Base-by-base conservation (phyloP, 2,329 filamentous ascomycete species). In the Aspergillus jensenii region DNA sequence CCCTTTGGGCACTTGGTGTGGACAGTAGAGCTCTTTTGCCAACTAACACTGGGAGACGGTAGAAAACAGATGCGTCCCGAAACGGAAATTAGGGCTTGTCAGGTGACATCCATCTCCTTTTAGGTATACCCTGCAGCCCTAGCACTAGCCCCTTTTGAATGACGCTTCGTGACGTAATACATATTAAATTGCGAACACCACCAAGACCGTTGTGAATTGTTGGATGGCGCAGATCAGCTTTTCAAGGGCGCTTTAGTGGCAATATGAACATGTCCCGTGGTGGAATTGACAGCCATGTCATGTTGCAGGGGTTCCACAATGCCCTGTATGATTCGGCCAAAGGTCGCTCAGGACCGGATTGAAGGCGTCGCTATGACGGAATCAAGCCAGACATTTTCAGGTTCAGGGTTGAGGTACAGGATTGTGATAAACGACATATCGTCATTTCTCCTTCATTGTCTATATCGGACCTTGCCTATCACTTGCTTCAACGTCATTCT, bases 291-390 rank as follows among this genome's bases (percentile, higher is more conserved):
- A 56, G 40, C 52, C 47, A 54, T 54, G 44, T 21, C 44, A 47
- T 52, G 12, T 12, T 21, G 90, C 90, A 0, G 91, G n/a, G 51
- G 51, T 49, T 51, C 56, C 56, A 53, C 56, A 49, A 31, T n/a
- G 17, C 43, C 35, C 37, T 47, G 35, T 41, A 50, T 55, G 45
- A 55, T 55, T 55, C 46, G 45, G 25, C 43, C 46, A 50, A 19
- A 55, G 45, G 21, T 33, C 44, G 21, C n/a, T 54, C 31, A 33
- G 52, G 47, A 33, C 31, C 40, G n/a, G 12, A 46, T 21, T 39
- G 25, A 51, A 35, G 21, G 27, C 53, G 61, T 61, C 59, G 59
- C 25, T 61, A 61, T 62, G 61, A 62, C 60, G 60, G 53, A 51
- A 60, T 62, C 23, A n/a, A 37, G 40, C 12, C 39, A 45, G 9